These are phyloP conservation scores for Periconia macrospinosa DNA, from an alignment of 2,329 filamentous ascomycete genomes.

Conservation along the genomic window DNA sequence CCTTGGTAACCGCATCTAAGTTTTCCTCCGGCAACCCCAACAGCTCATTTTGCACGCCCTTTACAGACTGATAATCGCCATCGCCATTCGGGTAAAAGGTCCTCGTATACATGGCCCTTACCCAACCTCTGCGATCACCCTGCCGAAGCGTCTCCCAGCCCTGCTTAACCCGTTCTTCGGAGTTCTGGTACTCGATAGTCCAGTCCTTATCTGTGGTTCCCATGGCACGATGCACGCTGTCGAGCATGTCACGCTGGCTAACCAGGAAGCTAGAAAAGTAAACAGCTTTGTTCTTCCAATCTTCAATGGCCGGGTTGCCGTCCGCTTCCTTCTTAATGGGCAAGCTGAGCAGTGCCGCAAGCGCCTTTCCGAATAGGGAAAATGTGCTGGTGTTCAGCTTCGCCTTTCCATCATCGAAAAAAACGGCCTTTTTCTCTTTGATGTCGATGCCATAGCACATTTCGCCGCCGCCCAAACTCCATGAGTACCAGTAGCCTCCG, in stretches of 20 bases:
- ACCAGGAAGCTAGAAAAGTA: constrained; percentile 61
- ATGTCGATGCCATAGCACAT: constrained; percentile 37
- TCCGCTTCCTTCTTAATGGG: constrained; percentile 24
- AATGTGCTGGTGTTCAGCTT: constrained; percentile 62
- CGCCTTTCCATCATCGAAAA: constrained; percentile 57
- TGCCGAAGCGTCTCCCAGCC: constrained; percentile 51
- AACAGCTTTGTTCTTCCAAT: constrained; percentile 54
- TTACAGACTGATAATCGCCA: constrained; percentile 31
- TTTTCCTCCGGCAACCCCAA: constrained; percentile 63
- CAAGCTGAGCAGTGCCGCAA: constrained; percentile 48
- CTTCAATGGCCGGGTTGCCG: constrained; percentile 33
- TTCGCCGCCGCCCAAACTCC: constrained; percentile 22
- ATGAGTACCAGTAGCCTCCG: constrained; percentile 36
- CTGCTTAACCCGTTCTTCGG: constrained; percentile 52
- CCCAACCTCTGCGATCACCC: constrained; percentile 47
- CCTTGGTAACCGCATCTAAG: constrained; percentile 59
- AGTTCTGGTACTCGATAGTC: constrained; percentile 55
- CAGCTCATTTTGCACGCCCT: constrained; percentile 52
- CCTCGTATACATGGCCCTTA: constrained; percentile 50
- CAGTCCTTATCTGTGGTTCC: constrained; percentile 62
- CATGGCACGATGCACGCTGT: constrained; percentile 59
- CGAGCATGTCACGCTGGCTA: constrained; percentile 66
- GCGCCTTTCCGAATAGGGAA: constrained; percentile 56
- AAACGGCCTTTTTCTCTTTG: constrained; percentile 18
- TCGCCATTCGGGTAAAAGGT: constrained; percentile 55